Evolutionary conservation across 345 rosid genomes (phyloP).

Genomic region (Eutrema yunnanense): DNA sequence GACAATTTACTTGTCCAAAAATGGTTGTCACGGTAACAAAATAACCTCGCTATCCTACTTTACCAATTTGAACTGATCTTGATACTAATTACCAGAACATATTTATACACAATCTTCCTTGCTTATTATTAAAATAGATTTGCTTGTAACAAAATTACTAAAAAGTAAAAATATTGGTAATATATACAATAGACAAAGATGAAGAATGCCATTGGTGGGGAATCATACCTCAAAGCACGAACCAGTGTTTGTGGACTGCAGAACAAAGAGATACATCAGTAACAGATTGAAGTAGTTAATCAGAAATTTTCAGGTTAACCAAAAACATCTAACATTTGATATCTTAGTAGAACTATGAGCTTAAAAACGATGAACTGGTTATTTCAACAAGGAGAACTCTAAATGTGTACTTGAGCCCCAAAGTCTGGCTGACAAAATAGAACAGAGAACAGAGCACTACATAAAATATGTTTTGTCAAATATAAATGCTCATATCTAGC

Average conservation of each 20-base stretch:
- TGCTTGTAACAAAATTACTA: conserved; percentile 2
- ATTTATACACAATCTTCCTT: not conserved
- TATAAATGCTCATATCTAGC: not conserved
- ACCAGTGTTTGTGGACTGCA: conserved; percentile 98
- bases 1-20: not conserved
- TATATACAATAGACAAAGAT: not conserved
- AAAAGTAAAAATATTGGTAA: not conserved
- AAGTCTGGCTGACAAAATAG: not conserved
- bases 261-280: conserved; percentile 24
- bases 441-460: not conserved
- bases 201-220: not conserved
- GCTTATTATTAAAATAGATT: not conserved
- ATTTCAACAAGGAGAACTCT: not conserved
- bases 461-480: not conserved
- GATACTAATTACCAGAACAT: conserved; percentile 4
- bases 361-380: not conserved
- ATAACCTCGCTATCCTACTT: not conserved
- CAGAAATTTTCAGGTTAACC: not conserved
- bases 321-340: conserved; percentile 1
- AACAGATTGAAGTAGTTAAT: conserved; percentile 6
- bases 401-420: not conserved
- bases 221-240: conserved; percentile 86
- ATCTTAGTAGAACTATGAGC: not conserved
- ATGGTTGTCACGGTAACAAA: not conserved
- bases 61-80: not conserved